Base-by-base conservation (phyloP, 768 basidiomycete genomes). In the Phlegmacium glaucopus region DNA sequence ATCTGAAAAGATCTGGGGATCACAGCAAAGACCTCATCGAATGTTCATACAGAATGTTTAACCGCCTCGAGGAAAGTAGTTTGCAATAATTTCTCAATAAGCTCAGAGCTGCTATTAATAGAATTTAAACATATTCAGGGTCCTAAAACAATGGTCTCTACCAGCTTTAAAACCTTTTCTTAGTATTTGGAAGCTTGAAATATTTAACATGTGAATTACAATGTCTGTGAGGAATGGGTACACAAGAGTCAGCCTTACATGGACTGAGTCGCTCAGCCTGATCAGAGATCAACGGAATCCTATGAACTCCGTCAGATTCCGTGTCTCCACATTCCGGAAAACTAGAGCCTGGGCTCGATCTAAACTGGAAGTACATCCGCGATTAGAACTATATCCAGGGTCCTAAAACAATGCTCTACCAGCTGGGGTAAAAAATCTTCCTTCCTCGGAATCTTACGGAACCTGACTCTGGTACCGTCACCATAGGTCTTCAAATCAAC, bases 261-360 rank as follows among this genome's bases (percentile, higher is more conserved):
- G 69, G 72, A 0, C 70, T 69, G 37, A 51, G 38, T n/a, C 0
- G 65, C 57, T 0, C 58, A 50, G 54, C 5, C 44, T 42, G n/a
- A 52, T 61, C 66, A 65, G 59, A 11, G 59, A 62, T 43, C 46
- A 60, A 69, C 66, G 39, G 77, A 72, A 26, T 34, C 34, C 37
- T 53, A n/a, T n/a, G n/a, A n/a, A n/a, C n/a, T n/a, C n/a, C n/a
- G n/a, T n/a, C n/a, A n/a, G n/a, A n/a, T n/a, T n/a, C n/a, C n/a
- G n/a, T 6, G 0, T 49, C 40, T 28, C 70, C 67, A 42, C 76
- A 76, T 2, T 75, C 73, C 13, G 72, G 74, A 60, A 74, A 77
- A 9, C 64, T 42, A 58, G 76, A 74, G 0, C 45, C n/a, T n/a
- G 42, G 27, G 52, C 34, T 11, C n/a, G n/a, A 52, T 43, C 52